A percentile compares a stretch with the other conserved stretches of the same genome.
phyloP scores from a whole-genome alignment of 306 rosid species.

The Alnus rubra region DNA sequence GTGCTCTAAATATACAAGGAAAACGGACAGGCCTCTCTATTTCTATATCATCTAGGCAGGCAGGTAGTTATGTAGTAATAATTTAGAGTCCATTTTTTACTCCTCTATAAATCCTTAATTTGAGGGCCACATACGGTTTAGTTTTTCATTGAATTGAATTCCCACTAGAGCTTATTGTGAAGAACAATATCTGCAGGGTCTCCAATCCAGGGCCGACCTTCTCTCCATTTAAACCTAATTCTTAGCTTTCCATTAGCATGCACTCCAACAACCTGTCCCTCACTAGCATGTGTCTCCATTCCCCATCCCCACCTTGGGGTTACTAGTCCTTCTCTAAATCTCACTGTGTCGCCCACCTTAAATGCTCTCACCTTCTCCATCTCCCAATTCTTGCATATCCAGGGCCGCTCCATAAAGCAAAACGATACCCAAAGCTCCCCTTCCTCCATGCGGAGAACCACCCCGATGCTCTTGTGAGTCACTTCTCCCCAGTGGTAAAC shows the following conservation, averaged over 20 bases:
- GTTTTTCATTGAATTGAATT: conserved; percentile 6
- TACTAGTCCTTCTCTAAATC: conserved; percentile 80
- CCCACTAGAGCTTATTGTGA: conserved; percentile 47
- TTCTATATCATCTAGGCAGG: neutral
- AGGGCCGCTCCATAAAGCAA: conserved; percentile 76
- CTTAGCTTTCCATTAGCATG: conserved; percentile 94
- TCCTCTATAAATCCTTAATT: neutral
- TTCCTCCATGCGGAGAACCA: conserved; percentile 84
- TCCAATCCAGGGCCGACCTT: conserved; percentile 96
- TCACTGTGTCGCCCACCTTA: conserved; percentile 77
- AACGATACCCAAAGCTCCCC: conserved; percentile 81
- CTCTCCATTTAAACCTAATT: conserved; percentile 93
- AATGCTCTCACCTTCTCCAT: conserved; percentile 76
- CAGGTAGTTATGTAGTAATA: neutral
- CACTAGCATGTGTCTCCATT: conserved; percentile 96
- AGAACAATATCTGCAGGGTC: conserved; percentile 89
- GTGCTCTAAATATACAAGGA: neutral
- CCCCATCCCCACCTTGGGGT: conserved; percentile 99
- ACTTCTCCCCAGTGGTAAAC: conserved; percentile 98
- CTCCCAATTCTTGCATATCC: conserved; percentile 91
- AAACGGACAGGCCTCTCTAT: neutral
- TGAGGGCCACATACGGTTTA: neutral
- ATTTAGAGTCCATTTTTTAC: neutral
- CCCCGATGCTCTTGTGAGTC: conserved; percentile 78
- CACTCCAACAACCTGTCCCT: conserved; percentile 87